Evolutionary conservation across 2,329 filamentous ascomycete species (phyloP), one percentile per base, ranked within the genome.

Genomic region (Trichoderma koningii): DNA sequence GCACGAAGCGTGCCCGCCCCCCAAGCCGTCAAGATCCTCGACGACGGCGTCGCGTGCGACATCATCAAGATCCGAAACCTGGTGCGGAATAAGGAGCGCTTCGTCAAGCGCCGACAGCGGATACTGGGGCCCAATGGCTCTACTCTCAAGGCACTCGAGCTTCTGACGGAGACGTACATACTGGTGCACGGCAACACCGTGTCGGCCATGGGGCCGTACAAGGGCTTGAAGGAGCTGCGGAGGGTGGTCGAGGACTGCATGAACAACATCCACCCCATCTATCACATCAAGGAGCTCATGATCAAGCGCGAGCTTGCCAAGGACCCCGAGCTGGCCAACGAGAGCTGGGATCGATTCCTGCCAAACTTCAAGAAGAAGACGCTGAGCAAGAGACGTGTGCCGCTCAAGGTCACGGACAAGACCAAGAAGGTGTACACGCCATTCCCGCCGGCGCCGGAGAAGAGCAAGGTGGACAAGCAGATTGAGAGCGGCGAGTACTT

Each of bases 401-500:
- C 95, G 0, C 86, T 87, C 82, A 92, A 91, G 73, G 88, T 99
- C 75, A 92, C 87, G 62, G 93, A 99, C 82, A 99, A 99, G 85
- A 79, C 82, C 75, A 96, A 94, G 85, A 98, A 97, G 85, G 79
- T 83, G 14, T 99, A 97, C 83, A 99, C 96, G 69, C 94, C 95
- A 10, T 99, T 99, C 88, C 95, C 95, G 55, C 95, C 95, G 7
- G 87, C 93, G 50, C 93, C 93, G 70, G 94, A 99, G 84, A 97
- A 97, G 91, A 97, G 93, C 87, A 99, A 98, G 87, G 86, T 99
- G 72, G 95, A 99, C 79, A 80, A 93, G 78, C 94, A 99, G 84
- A 97, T 99, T 81, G 95, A 99, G 83, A 93, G 87, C 72, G 94
- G 95, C 79, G 94, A 98, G 80, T 99, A 96, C 81, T 98, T 98